Evolutionary conservation across 176 grass and related monocot species (phyloP).

Genomic region (Coix lacrymajobi): DNA sequence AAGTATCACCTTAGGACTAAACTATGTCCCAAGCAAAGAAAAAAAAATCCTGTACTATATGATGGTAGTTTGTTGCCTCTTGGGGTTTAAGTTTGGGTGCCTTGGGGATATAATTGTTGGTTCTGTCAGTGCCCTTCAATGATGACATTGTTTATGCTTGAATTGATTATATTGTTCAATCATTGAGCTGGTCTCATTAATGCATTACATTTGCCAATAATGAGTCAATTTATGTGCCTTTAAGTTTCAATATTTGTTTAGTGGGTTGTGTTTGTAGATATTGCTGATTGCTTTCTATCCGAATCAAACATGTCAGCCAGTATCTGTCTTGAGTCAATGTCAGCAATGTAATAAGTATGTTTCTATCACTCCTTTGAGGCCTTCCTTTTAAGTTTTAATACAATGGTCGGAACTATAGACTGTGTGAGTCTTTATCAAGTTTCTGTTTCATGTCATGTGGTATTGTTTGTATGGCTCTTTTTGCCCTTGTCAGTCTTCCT

Average conservation of each 20-base stretch:
- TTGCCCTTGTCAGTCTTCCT: neutral
- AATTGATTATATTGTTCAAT: neutral
- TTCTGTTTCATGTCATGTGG: neutral
- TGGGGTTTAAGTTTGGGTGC: neutral
- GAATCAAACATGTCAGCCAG: neutral
- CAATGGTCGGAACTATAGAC: neutral
- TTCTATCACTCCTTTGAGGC: neutral
- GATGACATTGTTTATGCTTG: neutral
- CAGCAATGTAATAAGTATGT: neutral
- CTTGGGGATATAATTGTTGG: neutral
- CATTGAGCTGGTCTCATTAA: neutral
- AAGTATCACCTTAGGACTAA: neutral
- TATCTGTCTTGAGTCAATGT: neutral
- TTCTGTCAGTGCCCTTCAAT: neutral
- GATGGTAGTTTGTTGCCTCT: neutral
- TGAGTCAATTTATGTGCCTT: neutral
- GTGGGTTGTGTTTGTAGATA: neutral
- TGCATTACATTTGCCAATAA: neutral
- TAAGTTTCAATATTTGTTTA: neutral
- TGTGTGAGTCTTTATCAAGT: neutral
- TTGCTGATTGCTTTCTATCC: neutral
- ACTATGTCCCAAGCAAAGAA: neutral
- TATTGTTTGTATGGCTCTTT: neutral
- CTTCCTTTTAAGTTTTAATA: neutral
- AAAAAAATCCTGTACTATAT: neutral